These are phyloP conservation scores for Cladosporium velox DNA, from an alignment of 2,329 filamentous ascomycete genomes.

Conservation along the genomic window DNA sequence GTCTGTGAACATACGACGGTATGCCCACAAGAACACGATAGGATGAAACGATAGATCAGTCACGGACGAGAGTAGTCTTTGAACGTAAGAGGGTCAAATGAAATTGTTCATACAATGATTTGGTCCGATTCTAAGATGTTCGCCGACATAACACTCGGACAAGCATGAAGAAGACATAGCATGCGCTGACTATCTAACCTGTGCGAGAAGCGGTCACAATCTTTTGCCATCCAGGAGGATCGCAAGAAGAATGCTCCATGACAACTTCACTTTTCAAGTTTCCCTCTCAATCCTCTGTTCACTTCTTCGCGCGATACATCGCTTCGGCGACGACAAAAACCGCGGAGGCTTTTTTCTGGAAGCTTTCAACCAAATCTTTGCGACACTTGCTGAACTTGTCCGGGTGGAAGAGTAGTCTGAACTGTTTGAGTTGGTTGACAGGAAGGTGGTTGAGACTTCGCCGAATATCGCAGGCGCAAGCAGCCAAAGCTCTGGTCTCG, in stretches of 20 bases:
- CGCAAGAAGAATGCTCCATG: background rate
- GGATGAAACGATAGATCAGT: background rate
- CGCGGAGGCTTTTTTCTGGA: constrained; percentile 22
- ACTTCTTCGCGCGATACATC: constrained; percentile 9
- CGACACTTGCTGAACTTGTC: constrained; percentile 23
- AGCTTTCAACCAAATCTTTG: constrained; percentile 16
- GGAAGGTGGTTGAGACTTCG: background rate
- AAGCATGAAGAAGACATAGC: background rate
- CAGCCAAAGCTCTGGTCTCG: background rate
- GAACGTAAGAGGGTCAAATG: background rate
- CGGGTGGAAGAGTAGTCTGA: constrained; percentile 24
- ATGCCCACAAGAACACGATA: background rate
- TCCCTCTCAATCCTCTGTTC: background rate
- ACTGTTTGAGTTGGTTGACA: background rate
- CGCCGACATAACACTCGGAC: background rate
- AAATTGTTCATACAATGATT: background rate
- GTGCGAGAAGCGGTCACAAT: background rate
- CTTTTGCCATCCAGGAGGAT: background rate
- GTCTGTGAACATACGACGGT: background rate
- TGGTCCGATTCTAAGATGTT: background rate
- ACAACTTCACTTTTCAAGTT: background rate
- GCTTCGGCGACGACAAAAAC: constrained; percentile 20
- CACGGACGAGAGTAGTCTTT: background rate
- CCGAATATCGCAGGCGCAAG: constrained; percentile 3
- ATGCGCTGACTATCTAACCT: background rate